Base-by-base conservation (phyloP, 2,329 filamentous ascomycete genomes). In the Verruconis gallopava region DNA sequence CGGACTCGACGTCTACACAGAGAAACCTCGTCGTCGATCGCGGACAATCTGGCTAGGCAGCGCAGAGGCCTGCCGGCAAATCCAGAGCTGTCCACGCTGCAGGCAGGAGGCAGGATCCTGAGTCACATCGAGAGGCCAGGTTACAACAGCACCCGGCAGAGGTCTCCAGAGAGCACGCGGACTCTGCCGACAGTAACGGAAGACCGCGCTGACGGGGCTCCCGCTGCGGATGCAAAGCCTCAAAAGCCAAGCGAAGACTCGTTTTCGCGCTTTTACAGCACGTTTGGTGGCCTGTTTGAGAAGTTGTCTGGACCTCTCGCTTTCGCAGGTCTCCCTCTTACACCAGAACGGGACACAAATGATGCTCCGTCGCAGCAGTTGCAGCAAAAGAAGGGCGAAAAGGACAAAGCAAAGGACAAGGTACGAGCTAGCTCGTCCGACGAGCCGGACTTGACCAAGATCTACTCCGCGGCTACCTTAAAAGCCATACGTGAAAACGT, bases 181-280 rank as follows among this genome's bases (percentile, higher is more conserved):
- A 44, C 19, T 21, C 35, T 28, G 30, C 18, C 35, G 14, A 13
- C 37, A 20, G n/a, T 40, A 12, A 57, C 58, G 11, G 54, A 60
- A 3, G 52, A 53, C 4, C 50, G 47, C 41, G 39, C 51, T 13
- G 41, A 46, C 21, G 46, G 48, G 47, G 51, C 45, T 44, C 49
- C 17, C 43, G 54, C 5, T 50, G 58, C 34, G 37, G 53, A 2
- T 52, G 53, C n/a, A 57, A 17, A 47, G 56, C 11, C 36, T 45
- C 22, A 45, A 42, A 22, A 44, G 46, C 21, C 49, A 45, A 65
- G 53, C 2, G 85, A 93, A 21, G 86, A 89, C 44, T 80, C 84
- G 4, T 98, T 95, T 56, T 76, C 84, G 4, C 77, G 79, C 42
- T 98, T 96, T 63, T 98, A 96, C 62, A 88, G 74, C 45, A 86